Conservation (phyloP, 2,329 filamentous ascomycete species). For the Daldinia eschscholtzii region DNA sequence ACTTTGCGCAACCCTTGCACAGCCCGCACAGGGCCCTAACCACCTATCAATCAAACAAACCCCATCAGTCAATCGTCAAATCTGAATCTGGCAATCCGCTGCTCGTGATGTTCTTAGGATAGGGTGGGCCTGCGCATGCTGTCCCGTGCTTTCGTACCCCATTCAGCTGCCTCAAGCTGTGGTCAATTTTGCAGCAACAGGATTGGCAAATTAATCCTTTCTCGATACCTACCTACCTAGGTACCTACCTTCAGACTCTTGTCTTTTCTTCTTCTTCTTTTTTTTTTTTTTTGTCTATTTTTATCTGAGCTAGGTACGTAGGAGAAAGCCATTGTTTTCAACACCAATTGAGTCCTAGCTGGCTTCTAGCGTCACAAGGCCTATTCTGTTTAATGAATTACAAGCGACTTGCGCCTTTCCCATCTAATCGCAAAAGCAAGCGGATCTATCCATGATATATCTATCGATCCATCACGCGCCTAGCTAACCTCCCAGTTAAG, state of each 20-base stretch:
- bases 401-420: conserved; percentile 44
- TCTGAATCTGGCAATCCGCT: conserved; percentile 25
- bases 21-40: conserved; percentile 36
- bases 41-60: conserved; percentile 30
- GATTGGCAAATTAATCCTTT: conserved; percentile 15
- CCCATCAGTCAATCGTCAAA: conserved; percentile 22
- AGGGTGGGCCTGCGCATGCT: conserved; percentile 22
- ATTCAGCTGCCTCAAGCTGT: conserved; percentile 28
- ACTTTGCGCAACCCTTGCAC: conserved; percentile 38
- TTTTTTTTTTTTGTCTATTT: conserved; percentile 9
- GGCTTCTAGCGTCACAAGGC: conserved; percentile 3
- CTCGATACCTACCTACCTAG: background rate
- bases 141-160: conserved; percentile 20
- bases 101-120: conserved; percentile 39
- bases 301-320: conserved; percentile 7
- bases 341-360: background rate
- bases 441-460: conserved; percentile 29
- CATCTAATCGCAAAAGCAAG: conserved; percentile 35
- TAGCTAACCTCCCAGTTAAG: conserved; percentile 14
- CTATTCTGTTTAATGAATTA: conserved; percentile 24
- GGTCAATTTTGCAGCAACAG: conserved; percentile 28
- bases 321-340: conserved; percentile 1
- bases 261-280: conserved; percentile 15
- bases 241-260: background rate
- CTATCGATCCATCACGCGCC: conserved; percentile 26